Evolutionary conservation across 2,329 filamentous ascomycete species (phyloP).

Genomic region (Amphichorda felina): DNA sequence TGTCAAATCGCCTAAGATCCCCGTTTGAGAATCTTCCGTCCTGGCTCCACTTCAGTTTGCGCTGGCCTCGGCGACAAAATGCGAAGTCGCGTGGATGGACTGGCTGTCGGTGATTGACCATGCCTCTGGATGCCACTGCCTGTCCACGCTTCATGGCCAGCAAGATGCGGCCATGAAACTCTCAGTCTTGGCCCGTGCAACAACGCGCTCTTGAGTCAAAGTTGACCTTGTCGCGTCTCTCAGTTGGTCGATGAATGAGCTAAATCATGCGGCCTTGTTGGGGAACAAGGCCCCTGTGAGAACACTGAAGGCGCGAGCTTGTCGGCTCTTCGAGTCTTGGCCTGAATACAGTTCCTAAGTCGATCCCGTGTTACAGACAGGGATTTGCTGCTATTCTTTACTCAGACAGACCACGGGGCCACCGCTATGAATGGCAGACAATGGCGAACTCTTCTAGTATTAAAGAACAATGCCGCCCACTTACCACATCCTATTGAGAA

Average conservation of each 20-base stretch:
- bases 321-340: neutral
- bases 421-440: neutral
- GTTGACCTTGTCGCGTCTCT: neutral
- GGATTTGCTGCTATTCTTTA: neutral
- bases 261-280: neutral
- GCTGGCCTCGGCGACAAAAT: too few relatives aligned
- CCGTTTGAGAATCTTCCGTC: too few relatives aligned
- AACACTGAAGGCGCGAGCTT: neutral
- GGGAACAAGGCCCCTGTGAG: neutral
- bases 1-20: too few relatives aligned
- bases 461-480: slow-evolving; percentile 5
- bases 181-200: neutral
- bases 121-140: too few relatives aligned
- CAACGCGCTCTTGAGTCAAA: neutral
- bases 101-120: slow-evolving; percentile 1
- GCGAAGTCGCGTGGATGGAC: neutral
- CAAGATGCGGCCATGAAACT: slow-evolving; percentile 1
- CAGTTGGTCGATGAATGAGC: neutral
- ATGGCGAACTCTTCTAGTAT: slow-evolving; percentile 2
- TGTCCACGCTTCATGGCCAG: neutral
- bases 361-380: neutral
- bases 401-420: neutral
- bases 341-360: neutral
- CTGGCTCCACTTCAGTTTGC: too few relatives aligned
- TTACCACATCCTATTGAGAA: slow-evolving; percentile 1